These are phyloP conservation scores for Chenopodium album DNA, from an alignment of 148 eudicot genomes.

Conservation along the genomic window DNA sequence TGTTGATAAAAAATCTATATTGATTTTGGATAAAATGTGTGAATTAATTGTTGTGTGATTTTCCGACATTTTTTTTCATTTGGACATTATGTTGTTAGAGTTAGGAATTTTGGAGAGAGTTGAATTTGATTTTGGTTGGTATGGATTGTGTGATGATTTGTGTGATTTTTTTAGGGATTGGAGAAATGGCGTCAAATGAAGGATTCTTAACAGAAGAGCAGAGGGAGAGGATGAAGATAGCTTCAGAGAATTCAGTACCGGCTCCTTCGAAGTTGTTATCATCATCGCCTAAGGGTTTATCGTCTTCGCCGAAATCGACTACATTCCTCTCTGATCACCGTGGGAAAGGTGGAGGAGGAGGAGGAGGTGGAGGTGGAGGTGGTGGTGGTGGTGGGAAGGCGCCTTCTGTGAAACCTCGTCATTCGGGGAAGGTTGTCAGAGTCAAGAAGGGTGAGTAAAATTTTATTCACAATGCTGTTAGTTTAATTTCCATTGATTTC, in stretches of 20 bases:
- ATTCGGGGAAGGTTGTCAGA: constrained; percentile 72
- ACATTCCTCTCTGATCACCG: constrained; percentile 38
- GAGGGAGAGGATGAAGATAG: constrained; percentile 77
- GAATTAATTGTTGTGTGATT: not conserved
- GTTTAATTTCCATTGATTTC: not conserved
- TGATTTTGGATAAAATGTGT: not conserved
- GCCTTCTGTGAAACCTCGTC: constrained; percentile 64
- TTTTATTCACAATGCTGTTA: not conserved
- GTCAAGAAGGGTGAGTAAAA: constrained; percentile 72
- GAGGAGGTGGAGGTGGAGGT: constrained; percentile 17
- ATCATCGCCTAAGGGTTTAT: constrained; percentile 36
- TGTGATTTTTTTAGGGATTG: constrained; percentile 20
- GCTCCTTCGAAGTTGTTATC: constrained; percentile 27
- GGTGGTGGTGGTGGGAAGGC: constrained; percentile 30
- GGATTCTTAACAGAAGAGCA: constrained; percentile 93
- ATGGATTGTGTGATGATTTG: not conserved
- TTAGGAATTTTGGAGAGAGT: not conserved
- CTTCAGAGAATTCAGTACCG: constrained; percentile 46
- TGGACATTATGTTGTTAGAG: not conserved
- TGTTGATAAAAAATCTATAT: no score
- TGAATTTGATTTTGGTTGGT: not conserved
- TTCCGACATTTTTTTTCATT: not conserved
- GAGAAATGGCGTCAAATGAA: constrained; percentile 74
- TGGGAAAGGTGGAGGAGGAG: constrained; percentile 46
- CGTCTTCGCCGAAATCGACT: constrained; percentile 48